Conservation (phyloP, 208 protist species). For the Wallacemonas sp. region DNA sequence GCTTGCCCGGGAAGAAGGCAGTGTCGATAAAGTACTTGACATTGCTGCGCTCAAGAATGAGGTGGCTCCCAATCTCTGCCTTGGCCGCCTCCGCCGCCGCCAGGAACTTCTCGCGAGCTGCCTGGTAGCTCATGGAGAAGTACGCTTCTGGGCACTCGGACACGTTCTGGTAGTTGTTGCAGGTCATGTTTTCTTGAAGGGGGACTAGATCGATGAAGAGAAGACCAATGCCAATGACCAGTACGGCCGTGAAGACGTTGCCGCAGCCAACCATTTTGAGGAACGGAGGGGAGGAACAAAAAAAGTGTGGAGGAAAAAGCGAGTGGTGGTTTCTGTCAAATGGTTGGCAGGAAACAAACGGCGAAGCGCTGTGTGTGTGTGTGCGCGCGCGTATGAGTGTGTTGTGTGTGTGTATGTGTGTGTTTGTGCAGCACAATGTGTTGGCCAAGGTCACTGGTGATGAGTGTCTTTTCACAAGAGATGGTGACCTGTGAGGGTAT, state of each 20-base stretch:
- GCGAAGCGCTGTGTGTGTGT: too few species aligned
- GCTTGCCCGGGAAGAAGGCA: conserved; percentile 64
- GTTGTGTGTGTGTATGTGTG: too few species aligned
- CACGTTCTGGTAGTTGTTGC: conserved; percentile 57
- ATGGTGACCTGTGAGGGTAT: too few species aligned
- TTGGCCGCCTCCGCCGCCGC: conserved; percentile 49
- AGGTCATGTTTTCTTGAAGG: conserved; percentile 74
- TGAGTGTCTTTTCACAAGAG: too few species aligned
- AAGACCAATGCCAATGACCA: conserved; percentile 62
- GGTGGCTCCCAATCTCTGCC: conserved; percentile 45
- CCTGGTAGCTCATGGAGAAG: conserved; percentile 71
- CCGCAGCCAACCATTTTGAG: conserved; percentile 39
- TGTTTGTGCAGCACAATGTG: too few species aligned
- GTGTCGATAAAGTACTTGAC: conserved; percentile 79
- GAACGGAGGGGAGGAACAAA: neutral
- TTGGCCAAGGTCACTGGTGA: too few species aligned
- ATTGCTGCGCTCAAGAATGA: conserved; percentile 48
- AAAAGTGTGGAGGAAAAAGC: conserved; percentile 21
- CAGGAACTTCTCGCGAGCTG: conserved; percentile 77
- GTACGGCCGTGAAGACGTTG: conserved; percentile 37
- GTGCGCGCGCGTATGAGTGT: too few species aligned
- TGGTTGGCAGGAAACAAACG: too few species aligned
- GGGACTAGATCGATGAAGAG: conserved; percentile 80
- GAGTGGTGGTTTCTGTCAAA: too few species aligned
- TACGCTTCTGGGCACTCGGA: conserved; percentile 60